phyloP scores from a whole-genome alignment of 163 green algal species.

The Scenedesmus sp. region DNA sequence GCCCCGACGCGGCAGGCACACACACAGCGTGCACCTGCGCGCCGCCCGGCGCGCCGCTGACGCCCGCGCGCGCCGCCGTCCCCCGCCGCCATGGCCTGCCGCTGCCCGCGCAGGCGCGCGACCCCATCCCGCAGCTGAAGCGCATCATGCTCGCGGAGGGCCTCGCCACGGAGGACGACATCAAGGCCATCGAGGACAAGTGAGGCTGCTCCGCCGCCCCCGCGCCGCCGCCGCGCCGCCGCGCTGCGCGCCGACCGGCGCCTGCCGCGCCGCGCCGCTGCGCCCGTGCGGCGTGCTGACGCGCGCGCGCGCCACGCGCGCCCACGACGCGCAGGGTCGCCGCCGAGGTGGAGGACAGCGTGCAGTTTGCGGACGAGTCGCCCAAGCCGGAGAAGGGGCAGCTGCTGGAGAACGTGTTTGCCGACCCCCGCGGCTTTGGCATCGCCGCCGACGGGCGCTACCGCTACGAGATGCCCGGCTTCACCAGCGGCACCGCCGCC shows the following conservation, averaged over 20 bases:
- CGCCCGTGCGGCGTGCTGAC: no score
- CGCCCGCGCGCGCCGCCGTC: no score
- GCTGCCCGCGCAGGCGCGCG: conserved; percentile 66
- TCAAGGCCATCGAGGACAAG: conserved; percentile 73
- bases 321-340: conserved; percentile 16
- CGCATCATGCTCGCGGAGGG: conserved; percentile 83
- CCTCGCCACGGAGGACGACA: conserved; percentile 79
- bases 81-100: background rate
- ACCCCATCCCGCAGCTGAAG: conserved; percentile 89
- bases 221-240: no score
- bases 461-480: conserved; percentile 86
- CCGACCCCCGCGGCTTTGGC: conserved; percentile 94
- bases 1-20: no score
- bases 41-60: no score
- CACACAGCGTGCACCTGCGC: no score
- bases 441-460: conserved; percentile 81
- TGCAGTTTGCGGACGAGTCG: conserved; percentile 94
- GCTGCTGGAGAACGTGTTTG: conserved; percentile 99
- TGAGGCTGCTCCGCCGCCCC: no score
- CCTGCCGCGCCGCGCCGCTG: no score
- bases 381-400: conserved; percentile 94
- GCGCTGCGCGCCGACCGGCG: no score
- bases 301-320: no score
- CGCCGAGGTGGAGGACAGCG: conserved; percentile 88
- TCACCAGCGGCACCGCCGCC: conserved; percentile 80